phyloP scores from a whole-genome alignment of 1,284 basidiomycete genomes.

The Phlebopus sp. region DNA sequence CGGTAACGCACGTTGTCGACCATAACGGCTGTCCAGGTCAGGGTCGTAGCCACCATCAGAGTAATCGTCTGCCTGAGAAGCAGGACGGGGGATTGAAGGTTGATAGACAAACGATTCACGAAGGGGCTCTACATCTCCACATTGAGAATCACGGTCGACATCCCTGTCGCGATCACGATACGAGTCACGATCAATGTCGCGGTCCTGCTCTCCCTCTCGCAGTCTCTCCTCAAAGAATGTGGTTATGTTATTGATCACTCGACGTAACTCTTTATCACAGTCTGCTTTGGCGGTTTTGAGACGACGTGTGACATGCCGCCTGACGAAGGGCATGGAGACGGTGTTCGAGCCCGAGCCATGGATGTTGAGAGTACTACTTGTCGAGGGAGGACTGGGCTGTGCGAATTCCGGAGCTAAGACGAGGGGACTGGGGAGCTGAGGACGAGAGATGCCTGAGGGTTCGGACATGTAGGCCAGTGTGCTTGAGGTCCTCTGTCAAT shows the following conservation, averaged over 20 bases:
- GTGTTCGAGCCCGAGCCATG: slow-evolving; percentile 63
- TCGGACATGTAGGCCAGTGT: slow-evolving; percentile 57
- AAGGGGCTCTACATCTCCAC: slow-evolving; percentile 51
- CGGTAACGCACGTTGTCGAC: slow-evolving; percentile 71
- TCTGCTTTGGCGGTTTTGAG: slow-evolving; percentile 92
- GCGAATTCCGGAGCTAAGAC: slow-evolving; percentile 68
- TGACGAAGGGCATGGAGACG: slow-evolving; percentile 88
- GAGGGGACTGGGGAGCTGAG: slow-evolving; percentile 73
- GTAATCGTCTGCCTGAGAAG: slow-evolving; percentile 63
- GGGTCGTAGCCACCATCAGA: slow-evolving; percentile 78
- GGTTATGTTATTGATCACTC: slow-evolving; percentile 91
- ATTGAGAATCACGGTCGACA: slow-evolving; percentile 47
- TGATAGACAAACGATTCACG: slow-evolving; percentile 61
- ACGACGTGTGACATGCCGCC: slow-evolving; percentile 90
- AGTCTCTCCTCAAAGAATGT: slow-evolving; percentile 90
- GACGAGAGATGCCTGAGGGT: slow-evolving; percentile 47
- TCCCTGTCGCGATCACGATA: slow-evolving; percentile 52
- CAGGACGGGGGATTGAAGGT: slow-evolving; percentile 51
- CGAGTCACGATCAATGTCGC: slow-evolving; percentile 57
- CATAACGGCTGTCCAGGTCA: slow-evolving; percentile 66
- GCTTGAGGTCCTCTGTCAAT: slow-evolving; percentile 4
- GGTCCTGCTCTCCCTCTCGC: slow-evolving; percentile 66
- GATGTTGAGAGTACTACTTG: slow-evolving; percentile 40
- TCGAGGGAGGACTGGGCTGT: slow-evolving; percentile 47
- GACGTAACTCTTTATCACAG: slow-evolving; percentile 92